These are phyloP conservation scores for Haematococcus sp. DNA, from an alignment of 139 green algal genomes.

Conservation along the genomic window DNA sequence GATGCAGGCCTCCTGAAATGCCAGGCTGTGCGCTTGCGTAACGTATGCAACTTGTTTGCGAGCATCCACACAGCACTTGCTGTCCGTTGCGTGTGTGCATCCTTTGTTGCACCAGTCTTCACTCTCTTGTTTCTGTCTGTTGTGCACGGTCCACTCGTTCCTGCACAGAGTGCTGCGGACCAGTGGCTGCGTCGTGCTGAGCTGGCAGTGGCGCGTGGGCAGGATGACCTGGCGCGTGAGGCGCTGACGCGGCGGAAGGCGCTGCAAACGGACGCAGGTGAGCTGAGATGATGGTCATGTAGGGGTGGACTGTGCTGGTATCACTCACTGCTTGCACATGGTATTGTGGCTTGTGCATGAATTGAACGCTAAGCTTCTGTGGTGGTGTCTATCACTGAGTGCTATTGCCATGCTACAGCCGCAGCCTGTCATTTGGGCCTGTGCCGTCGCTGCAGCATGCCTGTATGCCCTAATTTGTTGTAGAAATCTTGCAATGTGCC, in stretches of 20 bases:
- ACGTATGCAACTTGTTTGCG: too few relatives aligned
- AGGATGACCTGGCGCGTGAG: slow-evolving; percentile 92
- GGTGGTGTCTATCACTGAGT: too few relatives aligned
- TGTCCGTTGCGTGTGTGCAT: too few relatives aligned
- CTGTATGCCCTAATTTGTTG: too few relatives aligned
- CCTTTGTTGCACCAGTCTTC: too few relatives aligned
- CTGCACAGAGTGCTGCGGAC: slow-evolving; percentile 37
- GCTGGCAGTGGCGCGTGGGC: slow-evolving; percentile 84
- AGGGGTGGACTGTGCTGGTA: not conserved
- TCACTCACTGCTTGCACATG: not conserved
- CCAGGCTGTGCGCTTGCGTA: too few relatives aligned
- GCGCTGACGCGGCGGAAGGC: slow-evolving; percentile 82
- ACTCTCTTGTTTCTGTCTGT: not conserved
- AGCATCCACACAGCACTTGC: too few relatives aligned
- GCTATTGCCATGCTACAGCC: not conserved
- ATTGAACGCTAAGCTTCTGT: too few relatives aligned
- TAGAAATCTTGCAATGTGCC: too few relatives aligned
- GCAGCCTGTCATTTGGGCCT: not conserved
- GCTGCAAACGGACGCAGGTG: slow-evolving; percentile 62
- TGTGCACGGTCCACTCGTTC: not conserved
- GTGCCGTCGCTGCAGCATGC: not conserved
- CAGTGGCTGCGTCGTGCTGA: slow-evolving; percentile 71
- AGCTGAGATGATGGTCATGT: slow-evolving; percentile 27
- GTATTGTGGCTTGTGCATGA: too few relatives aligned
- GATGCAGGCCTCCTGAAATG: too few relatives aligned